These are phyloP conservation scores for Mycena crocata DNA, from an alignment of 768 basidiomycete genomes.

Conservation along the genomic window DNA sequence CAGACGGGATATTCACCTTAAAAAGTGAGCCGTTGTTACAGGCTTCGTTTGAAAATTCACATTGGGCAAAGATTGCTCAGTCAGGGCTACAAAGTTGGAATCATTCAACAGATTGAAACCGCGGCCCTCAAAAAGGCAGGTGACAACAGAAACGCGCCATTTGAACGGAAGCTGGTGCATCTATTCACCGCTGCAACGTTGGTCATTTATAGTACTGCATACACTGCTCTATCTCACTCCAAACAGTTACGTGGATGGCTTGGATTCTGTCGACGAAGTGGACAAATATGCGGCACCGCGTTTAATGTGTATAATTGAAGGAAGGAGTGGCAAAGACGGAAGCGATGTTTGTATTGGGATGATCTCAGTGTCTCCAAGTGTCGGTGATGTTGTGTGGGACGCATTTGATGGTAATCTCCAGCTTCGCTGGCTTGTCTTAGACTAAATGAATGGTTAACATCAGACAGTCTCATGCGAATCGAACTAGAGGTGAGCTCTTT, in stretches of 20 bases:
- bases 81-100: slow-evolving; percentile 84
- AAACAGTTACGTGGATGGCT: slow-evolving; percentile 82
- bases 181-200: slow-evolving; percentile 92
- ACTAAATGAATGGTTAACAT: slow-evolving; percentile 9
- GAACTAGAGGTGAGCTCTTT: slow-evolving; percentile 80
- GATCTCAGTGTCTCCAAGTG: slow-evolving; percentile 84
- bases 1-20: slow-evolving; percentile 76
- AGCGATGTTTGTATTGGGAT: slow-evolving; percentile 70
- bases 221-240: slow-evolving; percentile 12
- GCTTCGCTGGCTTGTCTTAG: not conserved
- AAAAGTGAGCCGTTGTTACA: slow-evolving; percentile 64
- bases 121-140: slow-evolving; percentile 89
- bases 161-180: slow-evolving; percentile 79
- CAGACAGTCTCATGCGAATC: slow-evolving; percentile 85
- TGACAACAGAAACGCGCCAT: slow-evolving; percentile 78
- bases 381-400: slow-evolving; percentile 95
- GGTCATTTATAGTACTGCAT: slow-evolving; percentile 42
- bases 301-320: slow-evolving; percentile 79
- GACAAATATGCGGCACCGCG: slow-evolving; percentile 70
- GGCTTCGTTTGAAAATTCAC: not conserved
- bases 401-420: slow-evolving; percentile 76
- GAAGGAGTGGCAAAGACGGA: slow-evolving; percentile 51
- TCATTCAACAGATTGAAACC: slow-evolving; percentile 87
- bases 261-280: slow-evolving; percentile 74
- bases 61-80: slow-evolving; percentile 68